A percentile compares a stretch with the other conserved stretches of the same genome.
Evolutionary conservation across 345 rosid genomes (phyloP).

Genomic region (Durio zibethinus): DNA sequence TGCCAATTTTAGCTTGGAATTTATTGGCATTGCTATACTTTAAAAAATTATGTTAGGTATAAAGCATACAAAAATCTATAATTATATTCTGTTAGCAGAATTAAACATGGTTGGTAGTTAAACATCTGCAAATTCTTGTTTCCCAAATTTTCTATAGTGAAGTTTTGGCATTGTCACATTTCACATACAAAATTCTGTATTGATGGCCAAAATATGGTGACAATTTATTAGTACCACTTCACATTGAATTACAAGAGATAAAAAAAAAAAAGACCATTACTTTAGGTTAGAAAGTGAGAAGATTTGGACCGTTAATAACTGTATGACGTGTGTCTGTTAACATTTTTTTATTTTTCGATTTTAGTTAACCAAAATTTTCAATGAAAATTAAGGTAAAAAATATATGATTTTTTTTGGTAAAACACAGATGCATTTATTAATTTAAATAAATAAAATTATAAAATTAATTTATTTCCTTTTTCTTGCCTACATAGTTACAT

Average conservation of each 20-base stretch:
- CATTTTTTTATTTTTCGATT: too few relatives aligned
- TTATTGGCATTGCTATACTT: not conserved
- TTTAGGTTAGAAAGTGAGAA: not conserved
- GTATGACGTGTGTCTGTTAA: too few relatives aligned
- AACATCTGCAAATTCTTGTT: not conserved
- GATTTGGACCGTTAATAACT: too few relatives aligned
- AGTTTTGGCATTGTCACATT: not conserved
- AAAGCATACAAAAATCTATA: not conserved
- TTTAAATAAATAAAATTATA: too few relatives aligned
- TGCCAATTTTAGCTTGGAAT: not conserved
- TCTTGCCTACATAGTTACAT: not conserved
- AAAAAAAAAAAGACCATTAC: not conserved
- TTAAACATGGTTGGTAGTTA: not conserved
- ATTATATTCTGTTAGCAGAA: not conserved
- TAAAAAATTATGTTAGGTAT: not conserved
- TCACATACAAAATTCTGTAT: not conserved
- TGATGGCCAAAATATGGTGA: not conserved
- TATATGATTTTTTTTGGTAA: too few relatives aligned
- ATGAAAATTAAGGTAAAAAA: not conserved
- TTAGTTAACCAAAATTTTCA: too few relatives aligned
- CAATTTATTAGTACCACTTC: too few relatives aligned
- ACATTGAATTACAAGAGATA: too few relatives aligned
- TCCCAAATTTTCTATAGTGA: not conserved
- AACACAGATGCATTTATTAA: too few relatives aligned
- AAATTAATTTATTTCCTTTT: too few relatives aligned